A percentile compares a stretch with the other conserved stretches of the same genome.
These are phyloP conservation scores for Citropsis articulata DNA, from an alignment of 345 rosid species.

Conservation along the genomic window DNA sequence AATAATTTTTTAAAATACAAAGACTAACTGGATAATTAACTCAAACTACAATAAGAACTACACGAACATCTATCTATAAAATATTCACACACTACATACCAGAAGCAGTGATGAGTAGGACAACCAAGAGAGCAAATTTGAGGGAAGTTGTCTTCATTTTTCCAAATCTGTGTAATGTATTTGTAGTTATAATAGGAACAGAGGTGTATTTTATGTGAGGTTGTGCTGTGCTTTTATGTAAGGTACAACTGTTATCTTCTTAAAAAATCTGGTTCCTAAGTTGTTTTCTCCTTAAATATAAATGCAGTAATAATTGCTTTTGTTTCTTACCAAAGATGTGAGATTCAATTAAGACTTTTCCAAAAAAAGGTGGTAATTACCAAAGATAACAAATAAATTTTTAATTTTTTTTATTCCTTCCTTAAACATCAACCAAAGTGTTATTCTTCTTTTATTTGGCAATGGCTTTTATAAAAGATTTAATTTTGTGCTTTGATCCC, in stretches of 20 bases:
- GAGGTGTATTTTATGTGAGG: neutral
- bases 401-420: too few relatives aligned
- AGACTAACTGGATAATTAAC: too few relatives aligned
- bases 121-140: neutral
- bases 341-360: neutral
- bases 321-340: neutral
- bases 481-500: too few relatives aligned
- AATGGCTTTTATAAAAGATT: too few relatives aligned
- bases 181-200: neutral
- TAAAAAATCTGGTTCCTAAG: neutral
- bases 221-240: neutral
- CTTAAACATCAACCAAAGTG: too few relatives aligned
- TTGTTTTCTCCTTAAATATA: too few relatives aligned
- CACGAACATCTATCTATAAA: too few relatives aligned
- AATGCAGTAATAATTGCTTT: neutral
- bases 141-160: neutral
- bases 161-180: too few relatives aligned
- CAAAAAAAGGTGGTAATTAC: neutral
- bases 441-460: too few relatives aligned
- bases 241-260: neutral
- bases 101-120: neutral
- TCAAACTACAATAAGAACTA: too few relatives aligned
- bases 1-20: too few relatives aligned
- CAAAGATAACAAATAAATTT: too few relatives aligned
- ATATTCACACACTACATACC: neutral